phyloP scores from a whole-genome alignment of 192 early-diverging fungal species.

The Coemansia sp. region DNA sequence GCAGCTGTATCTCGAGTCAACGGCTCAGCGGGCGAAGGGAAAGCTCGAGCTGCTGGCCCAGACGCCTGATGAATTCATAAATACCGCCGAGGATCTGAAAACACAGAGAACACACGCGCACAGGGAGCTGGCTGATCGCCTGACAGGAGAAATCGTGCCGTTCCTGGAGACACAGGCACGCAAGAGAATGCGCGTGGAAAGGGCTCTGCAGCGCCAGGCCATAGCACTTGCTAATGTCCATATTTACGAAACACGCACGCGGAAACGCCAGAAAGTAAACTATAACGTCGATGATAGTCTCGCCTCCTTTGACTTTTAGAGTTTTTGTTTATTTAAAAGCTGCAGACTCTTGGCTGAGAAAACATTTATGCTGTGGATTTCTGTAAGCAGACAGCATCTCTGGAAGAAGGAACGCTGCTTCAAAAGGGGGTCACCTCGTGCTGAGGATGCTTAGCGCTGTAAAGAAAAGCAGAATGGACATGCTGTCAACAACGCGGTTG shows the following conservation, averaged over 20 bases:
- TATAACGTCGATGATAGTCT: slow-evolving; percentile 32
- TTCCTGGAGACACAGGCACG: slow-evolving; percentile 30
- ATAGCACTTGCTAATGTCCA: slow-evolving; percentile 40
- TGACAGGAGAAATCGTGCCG: slow-evolving; percentile 33
- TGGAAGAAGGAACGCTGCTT: not conserved
- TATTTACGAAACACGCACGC: slow-evolving; percentile 50
- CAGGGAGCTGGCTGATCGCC: slow-evolving; percentile 29
- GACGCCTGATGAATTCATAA: slow-evolving; percentile 33
- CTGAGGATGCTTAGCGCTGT: slow-evolving; percentile 29
- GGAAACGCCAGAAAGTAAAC: slow-evolving; percentile 53
- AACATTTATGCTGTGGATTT: not conserved
- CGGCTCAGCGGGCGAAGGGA: slow-evolving; percentile 32
- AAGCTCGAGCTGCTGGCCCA: slow-evolving; percentile 46
- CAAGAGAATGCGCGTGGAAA: slow-evolving; percentile 34
- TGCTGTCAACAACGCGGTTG: slow-evolving; percentile 32
- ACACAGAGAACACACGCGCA: slow-evolving; percentile 26
- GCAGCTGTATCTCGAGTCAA: slow-evolving; percentile 38
- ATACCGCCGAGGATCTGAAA: slow-evolving; percentile 20
- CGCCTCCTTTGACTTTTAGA: slow-evolving; percentile 3
- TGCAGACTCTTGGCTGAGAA: too few relatives aligned
- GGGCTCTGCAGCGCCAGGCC: slow-evolving; percentile 38
- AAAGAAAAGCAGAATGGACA: slow-evolving; percentile 33
- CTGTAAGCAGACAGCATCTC: not conserved
- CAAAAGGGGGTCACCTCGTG: not conserved
- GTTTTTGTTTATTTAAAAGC: not conserved